Evolutionary conservation across 352 stramenopile species (phyloP).

Genomic region (Phytophthora lateralis): DNA sequence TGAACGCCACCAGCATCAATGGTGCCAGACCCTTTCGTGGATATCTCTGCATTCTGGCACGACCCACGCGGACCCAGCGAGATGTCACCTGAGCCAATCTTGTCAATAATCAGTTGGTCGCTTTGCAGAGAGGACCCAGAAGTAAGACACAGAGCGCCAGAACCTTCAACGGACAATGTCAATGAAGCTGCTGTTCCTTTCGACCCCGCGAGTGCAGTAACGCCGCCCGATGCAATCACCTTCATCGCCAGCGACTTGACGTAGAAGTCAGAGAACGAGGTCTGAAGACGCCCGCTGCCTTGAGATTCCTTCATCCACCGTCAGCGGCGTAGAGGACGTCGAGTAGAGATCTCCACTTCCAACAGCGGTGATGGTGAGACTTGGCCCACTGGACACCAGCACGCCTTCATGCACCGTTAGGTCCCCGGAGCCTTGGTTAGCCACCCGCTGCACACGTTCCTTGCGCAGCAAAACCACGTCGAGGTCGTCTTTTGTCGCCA

Average conservation of each 20-base stretch:
- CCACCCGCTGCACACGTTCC: slow-evolving; percentile 12
- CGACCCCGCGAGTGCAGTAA: slow-evolving; percentile 1
- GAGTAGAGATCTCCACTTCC: slow-evolving; percentile 20
- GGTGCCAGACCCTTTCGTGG: slow-evolving; percentile 13
- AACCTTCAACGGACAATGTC: slow-evolving; percentile 3
- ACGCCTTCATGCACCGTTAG: slow-evolving; percentile 20
- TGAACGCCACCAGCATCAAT: slow-evolving; percentile 27
- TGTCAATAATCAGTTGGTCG: slow-evolving; percentile 11
- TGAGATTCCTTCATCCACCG: slow-evolving; percentile 14
- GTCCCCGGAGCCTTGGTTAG: slow-evolving; percentile 26
- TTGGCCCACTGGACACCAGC: slow-evolving; percentile 16
- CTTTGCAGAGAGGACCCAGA: slow-evolving; percentile 14
- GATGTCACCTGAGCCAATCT: slow-evolving; percentile 17
- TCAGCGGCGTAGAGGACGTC: slow-evolving; percentile 3
- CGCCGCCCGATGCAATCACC: slow-evolving; percentile 8
- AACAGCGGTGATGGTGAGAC: slow-evolving; percentile 6
- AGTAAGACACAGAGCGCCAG: slow-evolving; percentile 19
- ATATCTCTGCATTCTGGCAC: slow-evolving; percentile 19
- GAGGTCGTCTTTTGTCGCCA: slow-evolving; percentile 5
- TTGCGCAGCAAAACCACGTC: slow-evolving; percentile 28
- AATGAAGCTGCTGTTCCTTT: neutral
- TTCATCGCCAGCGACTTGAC: slow-evolving; percentile 16
- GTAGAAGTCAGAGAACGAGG: slow-evolving; percentile 17
- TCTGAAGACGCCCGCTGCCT: slow-evolving; percentile 24
- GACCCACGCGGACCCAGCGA: slow-evolving; percentile 21